Conservation (phyloP, 345 rosid genomes). For the Populus simonii region DNA sequence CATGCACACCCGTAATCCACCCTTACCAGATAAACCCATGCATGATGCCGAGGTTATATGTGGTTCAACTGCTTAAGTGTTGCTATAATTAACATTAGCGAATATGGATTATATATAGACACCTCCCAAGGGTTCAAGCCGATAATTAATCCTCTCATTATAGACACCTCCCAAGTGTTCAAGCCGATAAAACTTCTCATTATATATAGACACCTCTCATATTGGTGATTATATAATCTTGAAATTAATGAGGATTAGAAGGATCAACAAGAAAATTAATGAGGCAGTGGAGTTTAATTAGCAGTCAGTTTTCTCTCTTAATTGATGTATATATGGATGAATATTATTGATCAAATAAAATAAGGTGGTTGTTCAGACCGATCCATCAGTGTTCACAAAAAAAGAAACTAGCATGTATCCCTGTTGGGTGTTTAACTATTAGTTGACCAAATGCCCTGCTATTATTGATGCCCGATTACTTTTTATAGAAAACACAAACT, state of each 20-base stretch:
- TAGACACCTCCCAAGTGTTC: too few species aligned
- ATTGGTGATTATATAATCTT: background rate
- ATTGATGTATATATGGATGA: background rate
- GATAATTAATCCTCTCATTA: too few species aligned
- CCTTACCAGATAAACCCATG: too few species aligned
- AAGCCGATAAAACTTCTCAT: too few species aligned
- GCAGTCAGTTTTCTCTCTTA: background rate
- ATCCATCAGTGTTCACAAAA: background rate
- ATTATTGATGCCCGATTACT: background rate
- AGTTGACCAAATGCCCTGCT: conserved; percentile 23
- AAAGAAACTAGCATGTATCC: background rate
- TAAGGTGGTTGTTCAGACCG: conserved; percentile 9
- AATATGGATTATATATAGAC: too few species aligned
- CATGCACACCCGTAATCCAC: too few species aligned
- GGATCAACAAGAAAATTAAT: background rate
- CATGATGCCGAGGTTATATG: too few species aligned
- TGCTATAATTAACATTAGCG: too few species aligned
- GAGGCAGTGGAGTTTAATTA: background rate
- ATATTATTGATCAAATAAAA: background rate
- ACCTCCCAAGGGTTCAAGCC: too few species aligned
- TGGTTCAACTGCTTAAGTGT: too few species aligned
- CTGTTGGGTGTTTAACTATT: conserved; percentile 12
- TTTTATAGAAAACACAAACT: background rate
- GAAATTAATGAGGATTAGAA: background rate
- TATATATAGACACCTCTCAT: too few species aligned